Conservation (phyloP, 768 basidiomycete genomes). For the Kwoniella dendrophila region DNA sequence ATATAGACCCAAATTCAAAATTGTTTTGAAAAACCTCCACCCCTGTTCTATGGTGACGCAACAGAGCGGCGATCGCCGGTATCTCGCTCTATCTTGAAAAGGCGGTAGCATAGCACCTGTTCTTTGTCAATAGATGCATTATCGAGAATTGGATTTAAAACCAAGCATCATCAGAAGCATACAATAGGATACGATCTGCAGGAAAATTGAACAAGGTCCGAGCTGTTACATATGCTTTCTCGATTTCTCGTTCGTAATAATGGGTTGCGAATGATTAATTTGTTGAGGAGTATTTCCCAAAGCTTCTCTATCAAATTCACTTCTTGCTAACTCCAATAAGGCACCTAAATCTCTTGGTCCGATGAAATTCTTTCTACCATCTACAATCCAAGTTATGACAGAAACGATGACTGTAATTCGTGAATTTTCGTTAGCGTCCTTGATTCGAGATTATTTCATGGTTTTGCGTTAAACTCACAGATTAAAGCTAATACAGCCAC, state of each 20-base stretch:
- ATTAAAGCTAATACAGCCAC: constrained; percentile 48
- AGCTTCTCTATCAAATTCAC: constrained; percentile 17
- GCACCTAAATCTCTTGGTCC: constrained; percentile 48
- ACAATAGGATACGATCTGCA: too few relatives aligned
- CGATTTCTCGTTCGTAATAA: background rate
- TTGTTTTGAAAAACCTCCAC: background rate
- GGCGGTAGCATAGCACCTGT: too few relatives aligned
- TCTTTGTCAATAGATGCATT: too few relatives aligned
- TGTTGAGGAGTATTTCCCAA: background rate
- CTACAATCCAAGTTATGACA: constrained; percentile 46
- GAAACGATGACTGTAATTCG: constrained; percentile 38
- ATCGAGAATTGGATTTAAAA: too few relatives aligned
- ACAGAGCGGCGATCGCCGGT: background rate
- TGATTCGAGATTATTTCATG: background rate
- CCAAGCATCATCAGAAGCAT: too few relatives aligned
- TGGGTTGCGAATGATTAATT: too few relatives aligned
- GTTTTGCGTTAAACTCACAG: constrained; percentile 18
- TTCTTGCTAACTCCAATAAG: constrained; percentile 37
- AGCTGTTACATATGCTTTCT: too few relatives aligned
- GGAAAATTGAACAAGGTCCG: too few relatives aligned
- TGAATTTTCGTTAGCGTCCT: too few relatives aligned
- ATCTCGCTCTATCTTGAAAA: too few relatives aligned
- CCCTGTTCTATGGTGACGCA: background rate
- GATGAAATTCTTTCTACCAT: constrained; percentile 49
- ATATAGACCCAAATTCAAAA: background rate